These are phyloP conservation scores for Lathyrus tuberosus DNA, from an alignment of 306 rosid genomes.

Conservation along the genomic window DNA sequence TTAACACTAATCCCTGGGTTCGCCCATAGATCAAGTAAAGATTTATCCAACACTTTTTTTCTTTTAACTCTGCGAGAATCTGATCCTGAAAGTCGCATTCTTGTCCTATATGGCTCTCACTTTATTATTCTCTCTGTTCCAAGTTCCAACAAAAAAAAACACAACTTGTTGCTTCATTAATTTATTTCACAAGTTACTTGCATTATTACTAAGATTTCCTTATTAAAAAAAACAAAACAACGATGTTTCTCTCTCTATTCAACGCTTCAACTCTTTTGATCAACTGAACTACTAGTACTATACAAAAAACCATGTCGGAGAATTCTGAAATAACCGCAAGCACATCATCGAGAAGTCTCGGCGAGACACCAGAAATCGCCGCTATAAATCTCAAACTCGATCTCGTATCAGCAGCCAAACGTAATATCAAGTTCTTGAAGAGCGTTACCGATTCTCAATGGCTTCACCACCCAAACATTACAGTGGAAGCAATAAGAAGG, in stretches of 20 bases:
- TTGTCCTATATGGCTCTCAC: neutral
- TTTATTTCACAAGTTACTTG: conserved; percentile 9
- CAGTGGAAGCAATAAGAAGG: conserved; percentile 71
- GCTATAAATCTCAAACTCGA: conserved; percentile 56
- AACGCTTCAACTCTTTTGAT: neutral
- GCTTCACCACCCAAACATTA: conserved; percentile 59
- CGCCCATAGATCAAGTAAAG: too few relatives aligned
- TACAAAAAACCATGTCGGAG: conserved; percentile 51
- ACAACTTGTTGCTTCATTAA: neutral
- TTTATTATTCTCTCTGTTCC: conserved; percentile 40
- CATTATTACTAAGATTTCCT: neutral
- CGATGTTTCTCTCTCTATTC: conserved; percentile 14
- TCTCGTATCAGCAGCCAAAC: conserved; percentile 71
- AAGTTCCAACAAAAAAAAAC: conserved; percentile 21
- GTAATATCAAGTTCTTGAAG: conserved; percentile 59
- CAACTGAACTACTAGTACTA: neutral
- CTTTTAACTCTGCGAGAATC: too few relatives aligned
- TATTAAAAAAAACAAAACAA: neutral
- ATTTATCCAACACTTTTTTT: too few relatives aligned
- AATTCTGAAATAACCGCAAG: conserved; percentile 46
- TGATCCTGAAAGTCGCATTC: conserved; percentile 11
- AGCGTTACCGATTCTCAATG: conserved; percentile 57
- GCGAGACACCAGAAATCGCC: conserved; percentile 55
- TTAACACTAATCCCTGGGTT: too few relatives aligned
- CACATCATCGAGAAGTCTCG: conserved; percentile 54